A percentile compares a stretch with the other conserved stretches of the same genome.
Conservation (phyloP, 108 stramenopile genomes). For the Cylindrotheca fusiformis region DNA sequence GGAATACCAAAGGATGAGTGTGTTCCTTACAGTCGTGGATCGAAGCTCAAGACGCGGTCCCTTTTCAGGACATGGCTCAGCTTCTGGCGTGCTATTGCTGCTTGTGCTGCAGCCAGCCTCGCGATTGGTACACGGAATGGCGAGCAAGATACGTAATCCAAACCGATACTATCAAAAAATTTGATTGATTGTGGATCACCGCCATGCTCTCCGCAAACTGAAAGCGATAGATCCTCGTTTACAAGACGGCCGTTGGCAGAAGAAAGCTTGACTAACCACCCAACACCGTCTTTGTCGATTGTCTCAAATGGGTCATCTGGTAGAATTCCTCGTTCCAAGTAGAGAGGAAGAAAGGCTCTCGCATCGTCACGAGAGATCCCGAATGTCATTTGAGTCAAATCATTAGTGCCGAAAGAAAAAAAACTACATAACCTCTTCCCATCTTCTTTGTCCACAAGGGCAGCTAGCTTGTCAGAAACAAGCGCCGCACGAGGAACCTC, state of each 20-base stretch:
- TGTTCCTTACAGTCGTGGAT: too few relatives aligned
- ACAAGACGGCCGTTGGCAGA: constrained; percentile 49
- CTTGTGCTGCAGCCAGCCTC: constrained; percentile 70
- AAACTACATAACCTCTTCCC: constrained; percentile 65
- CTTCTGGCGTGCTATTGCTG: constrained; percentile 21
- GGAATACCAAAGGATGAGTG: too few relatives aligned
- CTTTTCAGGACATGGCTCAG: constrained; percentile 1
- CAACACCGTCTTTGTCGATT: constrained; percentile 84
- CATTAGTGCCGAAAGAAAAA: constrained; percentile 87
- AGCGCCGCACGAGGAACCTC: constrained; percentile 86
- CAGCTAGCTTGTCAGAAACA: constrained; percentile 69
- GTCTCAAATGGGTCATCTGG: constrained; percentile 83
- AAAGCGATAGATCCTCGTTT: constrained; percentile 60
- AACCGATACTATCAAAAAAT: constrained; percentile 64
- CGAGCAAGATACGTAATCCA: constrained; percentile 87
- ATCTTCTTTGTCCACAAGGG: constrained; percentile 52
- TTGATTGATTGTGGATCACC: constrained; percentile 77
- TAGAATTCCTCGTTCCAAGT: constrained; percentile 76
- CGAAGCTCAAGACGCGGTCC: constrained; percentile 8
- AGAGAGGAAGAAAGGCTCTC: constrained; percentile 74
- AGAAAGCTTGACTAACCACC: constrained; percentile 59
- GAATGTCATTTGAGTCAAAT: constrained; percentile 82
- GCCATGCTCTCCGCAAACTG: constrained; percentile 83
- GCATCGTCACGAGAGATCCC: constrained; percentile 89
- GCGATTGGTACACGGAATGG: constrained; percentile 89